Conservation (phyloP, 2,329 filamentous ascomycete species). For the Calonectria crousiana region DNA sequence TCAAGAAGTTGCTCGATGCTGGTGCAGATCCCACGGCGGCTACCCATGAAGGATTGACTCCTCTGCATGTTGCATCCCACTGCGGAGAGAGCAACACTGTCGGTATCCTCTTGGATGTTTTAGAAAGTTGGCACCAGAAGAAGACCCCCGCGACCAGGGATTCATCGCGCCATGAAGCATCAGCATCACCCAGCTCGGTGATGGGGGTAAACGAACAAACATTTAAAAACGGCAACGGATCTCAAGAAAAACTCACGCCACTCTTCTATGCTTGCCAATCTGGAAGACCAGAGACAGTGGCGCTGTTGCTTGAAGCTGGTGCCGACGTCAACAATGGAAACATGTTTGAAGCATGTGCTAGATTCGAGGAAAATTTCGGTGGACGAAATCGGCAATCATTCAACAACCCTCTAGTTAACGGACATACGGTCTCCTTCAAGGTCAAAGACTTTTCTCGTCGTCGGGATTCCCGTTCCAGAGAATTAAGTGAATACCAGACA, state of each 20-base stretch:
- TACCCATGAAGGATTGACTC: conserved; percentile 50
- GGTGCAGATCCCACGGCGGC: conserved; percentile 49
- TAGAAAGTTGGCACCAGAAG: neutral
- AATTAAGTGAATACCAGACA: neutral
- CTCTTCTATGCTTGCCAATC: conserved; percentile 44
- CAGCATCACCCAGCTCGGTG: neutral
- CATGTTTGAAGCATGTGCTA: conserved; percentile 36
- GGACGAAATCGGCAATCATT: conserved; percentile 4
- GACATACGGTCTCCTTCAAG: neutral
- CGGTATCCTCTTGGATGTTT: conserved; percentile 42
- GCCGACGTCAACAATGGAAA: conserved; percentile 26
- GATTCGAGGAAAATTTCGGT: conserved; percentile 30
- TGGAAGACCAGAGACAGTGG: conserved; percentile 42
- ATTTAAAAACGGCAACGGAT: neutral
- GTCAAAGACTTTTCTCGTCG: neutral
- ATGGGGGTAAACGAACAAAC: conserved; percentile 9
- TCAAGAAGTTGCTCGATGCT: conserved; percentile 48
- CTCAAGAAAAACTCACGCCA: conserved; percentile 14
- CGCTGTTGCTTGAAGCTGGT: conserved; percentile 43
- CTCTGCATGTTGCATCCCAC: conserved; percentile 55
- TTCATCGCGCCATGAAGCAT: neutral
- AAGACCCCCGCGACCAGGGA: neutral
- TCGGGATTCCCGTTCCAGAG: neutral
- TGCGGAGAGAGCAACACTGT: conserved; percentile 49
- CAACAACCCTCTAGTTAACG: conserved; percentile 17